A percentile compares a stretch with the other conserved stretches of the same genome.
These are phyloP conservation scores for Colletotrichum tofieldiae DNA, from an alignment of 2,329 filamentous ascomycete species.

Conservation along the genomic window DNA sequence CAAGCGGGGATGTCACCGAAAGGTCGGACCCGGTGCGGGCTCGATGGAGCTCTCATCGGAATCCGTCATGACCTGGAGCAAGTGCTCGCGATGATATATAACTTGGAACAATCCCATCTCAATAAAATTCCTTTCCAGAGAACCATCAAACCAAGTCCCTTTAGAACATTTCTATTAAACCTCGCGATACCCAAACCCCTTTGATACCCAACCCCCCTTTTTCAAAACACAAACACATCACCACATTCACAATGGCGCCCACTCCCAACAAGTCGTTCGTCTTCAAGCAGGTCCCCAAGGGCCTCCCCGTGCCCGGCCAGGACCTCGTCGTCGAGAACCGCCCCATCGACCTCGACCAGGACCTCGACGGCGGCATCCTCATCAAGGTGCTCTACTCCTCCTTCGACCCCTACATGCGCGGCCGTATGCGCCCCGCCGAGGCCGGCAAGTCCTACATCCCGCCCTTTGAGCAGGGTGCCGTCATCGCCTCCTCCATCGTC, in stretches of 20 bases:
- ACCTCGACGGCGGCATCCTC: conserved; percentile 76
- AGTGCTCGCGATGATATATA: conserved; percentile 18
- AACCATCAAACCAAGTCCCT: neutral
- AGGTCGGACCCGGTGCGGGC: conserved; percentile 32
- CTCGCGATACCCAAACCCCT: neutral
- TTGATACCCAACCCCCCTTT: conserved; percentile 12
- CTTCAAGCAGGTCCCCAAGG: conserved; percentile 79
- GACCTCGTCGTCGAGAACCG: conserved; percentile 78
- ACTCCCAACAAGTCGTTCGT: conserved; percentile 82
- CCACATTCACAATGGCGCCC: conserved; percentile 52
- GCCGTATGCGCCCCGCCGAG: conserved; percentile 78
- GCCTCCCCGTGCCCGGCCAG: conserved; percentile 78
- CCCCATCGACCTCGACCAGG: conserved; percentile 75
- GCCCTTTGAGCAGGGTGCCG: conserved; percentile 72
- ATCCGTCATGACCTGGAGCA: conserved; percentile 21
- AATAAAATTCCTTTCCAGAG: neutral
- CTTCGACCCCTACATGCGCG: conserved; percentile 89
- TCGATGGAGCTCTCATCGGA: conserved; percentile 7
- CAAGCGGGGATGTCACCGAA: conserved; percentile 7
- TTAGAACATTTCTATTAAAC: neutral
- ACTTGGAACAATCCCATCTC: conserved; percentile 1
- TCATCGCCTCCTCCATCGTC: conserved; percentile 76
- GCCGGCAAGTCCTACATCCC: conserved; percentile 76
- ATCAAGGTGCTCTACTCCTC: conserved; percentile 81
- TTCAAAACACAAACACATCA: neutral